A percentile compares a stretch with the other conserved stretches of the same genome.
These are phyloP conservation scores for Colletotrichum caudatum DNA, from an alignment of 2,329 filamentous ascomycete species.

Conservation along the genomic window DNA sequence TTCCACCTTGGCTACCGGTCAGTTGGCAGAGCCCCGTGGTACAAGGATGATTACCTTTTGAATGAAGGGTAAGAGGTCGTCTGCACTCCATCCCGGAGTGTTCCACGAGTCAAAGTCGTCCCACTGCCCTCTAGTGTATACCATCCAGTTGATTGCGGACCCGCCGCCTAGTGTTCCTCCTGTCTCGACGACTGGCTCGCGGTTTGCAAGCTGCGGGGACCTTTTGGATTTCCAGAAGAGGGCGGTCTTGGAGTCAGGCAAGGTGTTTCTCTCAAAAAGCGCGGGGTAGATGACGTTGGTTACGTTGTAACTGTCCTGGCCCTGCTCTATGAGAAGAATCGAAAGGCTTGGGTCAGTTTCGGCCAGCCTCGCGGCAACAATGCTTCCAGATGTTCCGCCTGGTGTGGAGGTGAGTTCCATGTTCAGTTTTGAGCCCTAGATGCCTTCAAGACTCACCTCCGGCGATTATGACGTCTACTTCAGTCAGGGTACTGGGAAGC, in stretches of 20 bases:
- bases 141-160: constrained; percentile 51
- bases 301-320: constrained; percentile 46
- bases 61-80: constrained; percentile 50
- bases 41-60: constrained; percentile 46
- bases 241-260: constrained; percentile 34
- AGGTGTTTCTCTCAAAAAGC: constrained; percentile 39
- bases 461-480: constrained; percentile 65
- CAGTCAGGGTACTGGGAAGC: constrained; percentile 49
- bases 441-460: constrained; percentile 52
- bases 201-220: constrained; percentile 44
- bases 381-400: constrained; percentile 48
- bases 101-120: constrained; percentile 52
- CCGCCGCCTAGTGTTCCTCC: constrained; percentile 50
- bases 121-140: constrained; percentile 50
- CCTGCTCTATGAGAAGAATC: constrained; percentile 48
- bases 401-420: neutral
- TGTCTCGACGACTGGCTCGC: constrained; percentile 44
- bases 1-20: constrained; percentile 53
- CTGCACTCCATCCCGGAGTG: constrained; percentile 49
- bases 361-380: constrained; percentile 46
- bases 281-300: constrained; percentile 45
- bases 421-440: too few relatives aligned
- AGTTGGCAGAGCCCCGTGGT: neutral
- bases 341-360: constrained; percentile 46
- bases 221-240: constrained; percentile 46